Base-by-base conservation (phyloP, 1,284 basidiomycete species). In the Takashimella tepidaria region DNA sequence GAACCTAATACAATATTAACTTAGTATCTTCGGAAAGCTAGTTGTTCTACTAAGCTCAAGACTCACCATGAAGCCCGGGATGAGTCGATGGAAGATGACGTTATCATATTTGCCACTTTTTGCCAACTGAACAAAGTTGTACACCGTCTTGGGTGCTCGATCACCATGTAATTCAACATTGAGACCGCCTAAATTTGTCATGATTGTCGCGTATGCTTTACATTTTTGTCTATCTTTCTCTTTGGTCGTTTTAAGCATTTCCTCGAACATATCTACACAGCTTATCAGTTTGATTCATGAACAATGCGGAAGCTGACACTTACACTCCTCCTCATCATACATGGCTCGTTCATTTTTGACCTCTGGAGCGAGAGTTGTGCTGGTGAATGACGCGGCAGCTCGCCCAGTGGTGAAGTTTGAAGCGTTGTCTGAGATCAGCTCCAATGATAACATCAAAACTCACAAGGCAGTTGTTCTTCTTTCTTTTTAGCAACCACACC, bases 121-220 rank as follows among this genome's bases (percentile, higher is more conserved):
- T 0, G 92, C 91, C 4, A 97, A 81, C 84, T 88, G 88, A 19
- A 98, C 77, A 75, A 98, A 98, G 75, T 98, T 98, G 75, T 97
- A 98, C 67, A 92, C 95, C 1, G 95, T 97, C 76, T 95, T 93
- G 0, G 95, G 95, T 5, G 93, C 95, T 84, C 92, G 56, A 53
- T 67, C 66, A 22, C 63, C 67, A 68, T 87, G 93, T 13, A 98
- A 78, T 73, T 98, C 95, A 21, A 97, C 65, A 65, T 98, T 97
- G 53, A 98, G 77, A 51, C 87, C 85, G 13, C 92, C 95, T 19
- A 91, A 81, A 65, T 86, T 93, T 8, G 95, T 97, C 47, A 90
- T 83, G 45, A 98, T 86, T 5, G 90, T 88, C 31, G 92, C 87
- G 74, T 93, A 95, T 1, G 89, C 91, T 61, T 87, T 86, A 56